These are phyloP conservation scores for Singerocomus inundabilis DNA, from an alignment of 1,284 basidiomycete genomes.

Conservation along the genomic window DNA sequence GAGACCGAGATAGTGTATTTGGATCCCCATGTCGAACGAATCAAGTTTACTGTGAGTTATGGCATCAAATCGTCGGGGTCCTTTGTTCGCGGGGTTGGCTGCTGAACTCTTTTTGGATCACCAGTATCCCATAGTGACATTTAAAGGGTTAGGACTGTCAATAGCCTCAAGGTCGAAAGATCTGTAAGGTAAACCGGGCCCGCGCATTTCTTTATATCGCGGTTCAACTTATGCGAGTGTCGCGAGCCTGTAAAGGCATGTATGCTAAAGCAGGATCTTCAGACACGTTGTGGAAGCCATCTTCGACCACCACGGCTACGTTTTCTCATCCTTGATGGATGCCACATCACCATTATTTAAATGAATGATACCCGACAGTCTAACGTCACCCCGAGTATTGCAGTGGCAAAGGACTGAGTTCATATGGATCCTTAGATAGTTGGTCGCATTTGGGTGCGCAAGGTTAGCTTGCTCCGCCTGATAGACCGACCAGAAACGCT, in stretches of 20 bases:
- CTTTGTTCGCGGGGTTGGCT: constrained; percentile 14
- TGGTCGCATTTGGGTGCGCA: background rate
- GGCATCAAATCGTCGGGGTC: constrained; percentile 23
- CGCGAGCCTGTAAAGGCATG: background rate
- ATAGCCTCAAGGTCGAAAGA: background rate
- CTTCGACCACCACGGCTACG: background rate
- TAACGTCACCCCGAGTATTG: background rate
- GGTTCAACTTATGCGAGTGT: background rate
- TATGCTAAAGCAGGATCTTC: background rate
- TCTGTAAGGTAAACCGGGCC: background rate
- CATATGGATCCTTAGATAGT: background rate
- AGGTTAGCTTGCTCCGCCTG: background rate
- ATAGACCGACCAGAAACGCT: background rate
- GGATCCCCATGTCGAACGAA: background rate
- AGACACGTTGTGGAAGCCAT: background rate
- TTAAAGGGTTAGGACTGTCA: background rate
- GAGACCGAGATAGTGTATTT: constrained; percentile 19
- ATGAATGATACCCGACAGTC: background rate
- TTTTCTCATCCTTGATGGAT: background rate
- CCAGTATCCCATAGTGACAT: constrained; percentile 3
- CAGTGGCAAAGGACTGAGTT: background rate
- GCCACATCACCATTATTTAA: background rate
- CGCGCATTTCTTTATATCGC: background rate
- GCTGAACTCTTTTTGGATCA: constrained; percentile 10
- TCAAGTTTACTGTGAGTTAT: constrained; percentile 19